These are phyloP conservation scores for Acacia confusa DNA, from an alignment of 306 rosid genomes.

Conservation along the genomic window DNA sequence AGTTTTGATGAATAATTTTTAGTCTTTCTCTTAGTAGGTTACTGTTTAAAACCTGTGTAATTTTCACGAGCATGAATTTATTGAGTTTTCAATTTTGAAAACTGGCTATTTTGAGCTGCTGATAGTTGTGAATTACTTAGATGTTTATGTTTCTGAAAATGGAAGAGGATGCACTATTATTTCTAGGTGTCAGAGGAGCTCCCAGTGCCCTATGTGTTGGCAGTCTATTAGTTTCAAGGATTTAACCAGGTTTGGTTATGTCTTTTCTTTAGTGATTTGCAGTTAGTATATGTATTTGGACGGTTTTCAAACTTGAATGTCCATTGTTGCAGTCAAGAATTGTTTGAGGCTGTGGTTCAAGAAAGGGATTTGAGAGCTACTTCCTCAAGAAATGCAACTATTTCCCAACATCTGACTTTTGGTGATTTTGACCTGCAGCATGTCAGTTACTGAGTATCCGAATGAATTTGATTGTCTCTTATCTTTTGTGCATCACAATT, in stretches of 20 bases:
- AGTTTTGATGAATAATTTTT: not conserved
- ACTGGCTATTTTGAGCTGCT: not conserved
- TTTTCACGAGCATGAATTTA: constrained; percentile 1
- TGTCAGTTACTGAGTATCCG: constrained; percentile 46
- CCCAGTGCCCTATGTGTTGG: constrained; percentile 99
- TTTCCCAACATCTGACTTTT: constrained; percentile 66
- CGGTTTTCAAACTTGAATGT: constrained; percentile 22
- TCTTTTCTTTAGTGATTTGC: constrained; percentile 6
- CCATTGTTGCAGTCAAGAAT: constrained; percentile 74
- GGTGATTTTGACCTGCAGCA: constrained; percentile 68
- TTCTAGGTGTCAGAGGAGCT: constrained; percentile 91
- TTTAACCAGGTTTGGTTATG: constrained; percentile 61
- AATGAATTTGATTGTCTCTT: constrained; percentile 23
- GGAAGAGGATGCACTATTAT: constrained; percentile 17
- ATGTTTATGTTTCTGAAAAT: constrained; percentile 18
- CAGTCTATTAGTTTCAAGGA: constrained; percentile 79
- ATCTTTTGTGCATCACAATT: constrained; percentile 5
- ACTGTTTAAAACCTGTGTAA: constrained; percentile 8
- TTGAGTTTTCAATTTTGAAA: not conserved
- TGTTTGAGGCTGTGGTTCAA: constrained; percentile 74
- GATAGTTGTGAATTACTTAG: not conserved
- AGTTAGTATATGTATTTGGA: not conserved
- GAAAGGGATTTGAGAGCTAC: constrained; percentile 67
- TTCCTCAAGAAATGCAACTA: constrained; percentile 61
- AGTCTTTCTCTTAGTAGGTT: not conserved